phyloP scores from a whole-genome alignment of 1,284 basidiomycete species.

The Ceratobasidium sp. region DNA sequence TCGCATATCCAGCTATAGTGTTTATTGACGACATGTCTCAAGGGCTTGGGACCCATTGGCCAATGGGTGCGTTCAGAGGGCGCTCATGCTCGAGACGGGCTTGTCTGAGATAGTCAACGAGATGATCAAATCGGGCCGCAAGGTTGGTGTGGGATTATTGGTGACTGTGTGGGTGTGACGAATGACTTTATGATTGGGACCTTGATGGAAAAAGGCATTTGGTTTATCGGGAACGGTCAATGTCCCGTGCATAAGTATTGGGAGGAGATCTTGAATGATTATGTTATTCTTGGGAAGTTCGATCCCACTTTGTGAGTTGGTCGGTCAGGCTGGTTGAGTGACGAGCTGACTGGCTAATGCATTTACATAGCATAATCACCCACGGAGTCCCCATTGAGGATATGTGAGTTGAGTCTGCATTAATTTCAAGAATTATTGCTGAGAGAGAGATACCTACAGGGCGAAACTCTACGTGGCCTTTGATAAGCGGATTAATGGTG shows the following conservation, averaged over 20 bases:
- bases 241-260: conserved; percentile 76
- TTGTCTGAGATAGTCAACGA: conserved; percentile 77
- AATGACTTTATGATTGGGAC: conserved; percentile 79
- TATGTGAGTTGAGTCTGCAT: conserved; percentile 55
- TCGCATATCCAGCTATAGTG: neutral
- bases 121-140: conserved; percentile 69
- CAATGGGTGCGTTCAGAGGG: conserved; percentile 76
- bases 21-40: conserved; percentile 29
- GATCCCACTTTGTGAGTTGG: conserved; percentile 70
- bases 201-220: conserved; percentile 80
- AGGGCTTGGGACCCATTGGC: conserved; percentile 73
- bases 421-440: neutral
- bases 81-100: conserved; percentile 80
- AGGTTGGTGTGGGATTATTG: conserved; percentile 74
- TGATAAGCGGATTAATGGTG: conserved; percentile 66
- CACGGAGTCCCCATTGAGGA: conserved; percentile 74
- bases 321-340: conserved; percentile 13
- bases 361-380: conserved; percentile 63
- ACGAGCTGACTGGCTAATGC: conserved; percentile 28
- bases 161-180: conserved; percentile 70
- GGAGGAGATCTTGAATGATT: conserved; percentile 73
- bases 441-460: conserved; percentile 51
- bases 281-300: conserved; percentile 73
- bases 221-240: conserved; percentile 76
- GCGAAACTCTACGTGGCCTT: conserved; percentile 67